A percentile compares a stretch with the other conserved stretches of the same genome.
These are phyloP conservation scores for Ogataea saltuana DNA, from an alignment of 805 yeast species.

Conservation along the genomic window DNA sequence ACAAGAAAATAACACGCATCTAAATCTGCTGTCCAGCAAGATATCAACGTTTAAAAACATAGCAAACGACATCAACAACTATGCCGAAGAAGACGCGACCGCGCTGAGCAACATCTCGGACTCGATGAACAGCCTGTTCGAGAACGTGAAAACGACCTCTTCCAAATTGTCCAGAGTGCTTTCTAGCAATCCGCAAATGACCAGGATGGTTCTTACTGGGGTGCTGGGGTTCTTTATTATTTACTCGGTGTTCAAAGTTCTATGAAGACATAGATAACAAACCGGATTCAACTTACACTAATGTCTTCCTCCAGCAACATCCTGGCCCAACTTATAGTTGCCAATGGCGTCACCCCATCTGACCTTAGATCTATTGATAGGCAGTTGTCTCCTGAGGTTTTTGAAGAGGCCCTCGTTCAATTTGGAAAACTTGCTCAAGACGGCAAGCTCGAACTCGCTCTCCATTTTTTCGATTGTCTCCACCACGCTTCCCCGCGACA, in stretches of 20 bases:
- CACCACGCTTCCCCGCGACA: constrained; percentile 33
- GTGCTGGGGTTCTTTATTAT: constrained; percentile 54
- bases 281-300: constrained; percentile 1
- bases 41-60: constrained; percentile 62
- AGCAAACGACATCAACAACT: constrained; percentile 66
- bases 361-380: constrained; percentile 86
- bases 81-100: constrained; percentile 56
- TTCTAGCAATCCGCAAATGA: constrained; percentile 56
- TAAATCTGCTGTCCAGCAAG: constrained; percentile 65
- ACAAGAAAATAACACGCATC: constrained; percentile 58
- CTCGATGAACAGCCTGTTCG: constrained; percentile 50
- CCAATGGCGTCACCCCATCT: constrained; percentile 96
- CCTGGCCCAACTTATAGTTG: constrained; percentile 82
- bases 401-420: constrained; percentile 84
- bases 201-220: constrained; percentile 60
- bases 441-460: constrained; percentile 53
- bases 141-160: constrained; percentile 53
- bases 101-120: constrained; percentile 45
- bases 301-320: constrained; percentile 54
- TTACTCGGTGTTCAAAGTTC: constrained; percentile 54
- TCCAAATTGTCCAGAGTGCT: constrained; percentile 55
- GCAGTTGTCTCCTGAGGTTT: constrained; percentile 83
- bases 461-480: constrained; percentile 58
- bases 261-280: constrained; percentile 22
- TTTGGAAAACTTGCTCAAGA: constrained; percentile 63